These are phyloP conservation scores for Penicillium hordei DNA, from an alignment of 2,329 filamentous ascomycete genomes.

Conservation along the genomic window DNA sequence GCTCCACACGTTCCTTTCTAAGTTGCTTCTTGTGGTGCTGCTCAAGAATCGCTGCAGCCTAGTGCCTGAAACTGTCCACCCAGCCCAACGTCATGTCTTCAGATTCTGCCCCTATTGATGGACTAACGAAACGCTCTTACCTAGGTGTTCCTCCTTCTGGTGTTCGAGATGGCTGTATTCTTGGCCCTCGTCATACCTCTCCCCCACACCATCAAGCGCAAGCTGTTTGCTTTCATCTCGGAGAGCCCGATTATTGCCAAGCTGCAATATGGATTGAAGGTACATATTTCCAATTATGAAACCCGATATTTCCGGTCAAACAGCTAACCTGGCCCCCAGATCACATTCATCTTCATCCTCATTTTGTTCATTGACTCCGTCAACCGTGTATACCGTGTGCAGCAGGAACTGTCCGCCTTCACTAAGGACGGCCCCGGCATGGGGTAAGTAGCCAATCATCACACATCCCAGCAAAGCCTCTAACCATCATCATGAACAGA, in stretches of 20 bases:
- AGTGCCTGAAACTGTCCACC: conserved; percentile 10
- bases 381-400: conserved; percentile 92
- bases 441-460: conserved; percentile 47
- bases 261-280: conserved; percentile 94
- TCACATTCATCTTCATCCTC: conserved; percentile 97
- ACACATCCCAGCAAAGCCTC: conserved; percentile 5
- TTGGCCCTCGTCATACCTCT: conserved; percentile 67
- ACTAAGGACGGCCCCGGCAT: conserved; percentile 59
- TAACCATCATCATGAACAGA: conserved; percentile 44
- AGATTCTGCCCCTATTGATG: conserved; percentile 5
- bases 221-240: conserved; percentile 94
- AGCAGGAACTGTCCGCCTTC: conserved; percentile 77
- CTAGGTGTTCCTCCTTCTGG: conserved; percentile 51
- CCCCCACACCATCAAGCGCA: conserved; percentile 80
- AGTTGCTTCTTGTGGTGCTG: not conserved
- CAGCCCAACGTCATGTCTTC: conserved; percentile 11
- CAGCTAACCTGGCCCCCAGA: conserved; percentile 49
- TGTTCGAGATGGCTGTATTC: conserved; percentile 53
- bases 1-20: conserved; percentile 29
- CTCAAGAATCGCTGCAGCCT: conserved; percentile 26
- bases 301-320: too few species aligned
- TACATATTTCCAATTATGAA: conserved; percentile 31
- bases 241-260: conserved; percentile 84
- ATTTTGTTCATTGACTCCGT: conserved; percentile 98
- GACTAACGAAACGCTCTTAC: conserved; percentile 12